Evolutionary conservation across 129 eudicot species (phyloP).

Genomic region (Flaveria ramosissima): DNA sequence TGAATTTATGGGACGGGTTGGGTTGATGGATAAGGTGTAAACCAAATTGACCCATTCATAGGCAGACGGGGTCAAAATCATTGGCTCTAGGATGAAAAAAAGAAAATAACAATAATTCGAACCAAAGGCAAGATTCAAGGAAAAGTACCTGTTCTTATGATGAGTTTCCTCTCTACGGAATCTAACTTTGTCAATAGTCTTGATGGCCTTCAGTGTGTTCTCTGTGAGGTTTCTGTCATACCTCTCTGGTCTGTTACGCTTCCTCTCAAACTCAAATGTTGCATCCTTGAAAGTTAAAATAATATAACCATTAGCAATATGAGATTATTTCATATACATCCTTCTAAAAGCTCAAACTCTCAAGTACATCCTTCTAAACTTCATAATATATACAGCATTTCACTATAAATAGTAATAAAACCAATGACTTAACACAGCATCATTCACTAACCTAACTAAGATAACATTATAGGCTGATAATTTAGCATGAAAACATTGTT

Average conservation of each 20-base stretch:
- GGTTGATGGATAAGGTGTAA: not conserved
- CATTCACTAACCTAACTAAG: not conserved
- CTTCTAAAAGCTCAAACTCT: not conserved
- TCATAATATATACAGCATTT: not conserved
- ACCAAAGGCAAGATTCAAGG: not conserved
- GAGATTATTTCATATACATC: not conserved
- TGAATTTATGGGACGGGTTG: not conserved
- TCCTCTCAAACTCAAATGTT: slow-evolving; percentile 96
- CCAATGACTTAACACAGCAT: not conserved
- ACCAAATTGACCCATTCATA: not conserved
- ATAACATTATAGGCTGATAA: not conserved
- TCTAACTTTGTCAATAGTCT: slow-evolving; percentile 64
- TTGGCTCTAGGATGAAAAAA: not conserved
- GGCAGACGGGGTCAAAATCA: not conserved
- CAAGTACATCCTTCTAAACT: not conserved
- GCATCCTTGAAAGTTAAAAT: slow-evolving; percentile 52
- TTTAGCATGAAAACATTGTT: not conserved
- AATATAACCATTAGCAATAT: not conserved
- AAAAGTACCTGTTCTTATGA: slow-evolving; percentile 48
- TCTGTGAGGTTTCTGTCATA: slow-evolving; percentile 82
- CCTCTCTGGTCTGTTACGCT: slow-evolving; percentile 95
- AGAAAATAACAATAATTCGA: not conserved
- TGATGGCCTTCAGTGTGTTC: slow-evolving; percentile 76
- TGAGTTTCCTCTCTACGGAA: slow-evolving; percentile 51
- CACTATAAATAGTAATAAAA: not conserved